These are phyloP conservation scores for Fusarium coffeatum DNA, from an alignment of 2,329 filamentous ascomycete genomes.

Conservation along the genomic window DNA sequence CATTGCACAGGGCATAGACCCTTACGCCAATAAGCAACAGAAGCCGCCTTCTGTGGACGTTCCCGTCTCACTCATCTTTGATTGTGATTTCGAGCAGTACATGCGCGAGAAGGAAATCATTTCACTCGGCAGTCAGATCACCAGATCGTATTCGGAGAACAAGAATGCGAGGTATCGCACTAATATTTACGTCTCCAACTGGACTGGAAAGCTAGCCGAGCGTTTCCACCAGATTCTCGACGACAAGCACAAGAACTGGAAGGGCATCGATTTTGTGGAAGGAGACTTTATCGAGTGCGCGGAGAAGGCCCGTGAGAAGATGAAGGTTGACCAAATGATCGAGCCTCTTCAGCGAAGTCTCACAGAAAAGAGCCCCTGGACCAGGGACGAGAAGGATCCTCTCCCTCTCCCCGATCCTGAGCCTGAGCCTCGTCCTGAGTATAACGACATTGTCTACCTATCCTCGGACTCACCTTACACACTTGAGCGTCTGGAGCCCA, in stretches of 20 bases:
- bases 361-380: slow-evolving; percentile 48
- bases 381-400: slow-evolving; percentile 49
- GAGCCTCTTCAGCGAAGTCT: slow-evolving; percentile 64
- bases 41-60: slow-evolving; percentile 64
- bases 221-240: slow-evolving; percentile 82
- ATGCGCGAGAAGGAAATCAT: slow-evolving; percentile 90
- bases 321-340: slow-evolving; percentile 70
- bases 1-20: slow-evolving; percentile 61
- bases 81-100: slow-evolving; percentile 90
- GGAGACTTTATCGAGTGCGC: slow-evolving; percentile 79
- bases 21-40: slow-evolving; percentile 49
- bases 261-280: slow-evolving; percentile 77
- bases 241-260: slow-evolving; percentile 82
- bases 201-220: slow-evolving; percentile 78
- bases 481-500: slow-evolving; percentile 83
- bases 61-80: slow-evolving; percentile 84
- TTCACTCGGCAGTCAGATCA: slow-evolving; percentile 85
- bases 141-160: slow-evolving; percentile 91
- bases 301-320: slow-evolving; percentile 72
- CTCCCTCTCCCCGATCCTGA: slow-evolving; percentile 52
- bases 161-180: slow-evolving; percentile 72
- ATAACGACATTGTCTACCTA: slow-evolving; percentile 78
- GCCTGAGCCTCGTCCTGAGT: slow-evolving; percentile 49
- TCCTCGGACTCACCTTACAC: slow-evolving; percentile 91
- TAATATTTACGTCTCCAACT: slow-evolving; percentile 82